Base-by-base conservation (phyloP, 345 rosid species). In the Salix koriyanagi region DNA sequence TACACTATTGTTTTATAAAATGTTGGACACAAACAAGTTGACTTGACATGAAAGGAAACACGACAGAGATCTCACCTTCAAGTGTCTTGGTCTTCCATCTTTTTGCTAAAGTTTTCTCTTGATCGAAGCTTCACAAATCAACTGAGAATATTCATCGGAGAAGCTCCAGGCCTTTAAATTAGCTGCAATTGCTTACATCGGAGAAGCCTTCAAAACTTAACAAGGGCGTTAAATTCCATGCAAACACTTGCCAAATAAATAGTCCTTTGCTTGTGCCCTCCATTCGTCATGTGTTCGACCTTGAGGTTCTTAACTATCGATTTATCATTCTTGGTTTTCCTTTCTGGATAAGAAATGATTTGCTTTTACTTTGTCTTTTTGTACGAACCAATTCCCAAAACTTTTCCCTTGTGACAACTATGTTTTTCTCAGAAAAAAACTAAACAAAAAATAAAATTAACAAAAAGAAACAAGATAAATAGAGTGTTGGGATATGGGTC, bases 261-360 rank as follows among this genome's bases (percentile, higher is more conserved):
- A 77, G 87, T 79, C 87, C 61, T 9, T 79, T 69, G 80, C 75
- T 75, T 48, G 30, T 64, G 74, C 87, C 87, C 82, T 68, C 65
- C 76, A 10, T 85, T 85, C 87, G 80, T 65, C 68, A 46, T 71
- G 54, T 2, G 73, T 23, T 80, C 84, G 84, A 85, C 87, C 87
- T 85, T 70, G 19, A 41, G 23, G 7, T 44, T 44, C 7, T 37
- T 13, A 71, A 71, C 54, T 16, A 60, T 13, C 10, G 11, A 4
- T 69, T 23, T 2, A 30, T 18, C n/a, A 54, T 71, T 18, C 19
- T 25, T 14, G 10, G 26, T 56, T 56, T 1, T 18, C n/a, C 23
- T 25, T 28, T 8, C n/a, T 32, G 1, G 8, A 34, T 67, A 19
- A 67, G 37, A 37, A 21, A 10, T 19, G 12, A 3, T 67, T 8